Evolutionary conservation across 2,329 filamentous ascomycete genomes (phyloP).

Genomic region (Pseudogymnoascus verrucosus): DNA sequence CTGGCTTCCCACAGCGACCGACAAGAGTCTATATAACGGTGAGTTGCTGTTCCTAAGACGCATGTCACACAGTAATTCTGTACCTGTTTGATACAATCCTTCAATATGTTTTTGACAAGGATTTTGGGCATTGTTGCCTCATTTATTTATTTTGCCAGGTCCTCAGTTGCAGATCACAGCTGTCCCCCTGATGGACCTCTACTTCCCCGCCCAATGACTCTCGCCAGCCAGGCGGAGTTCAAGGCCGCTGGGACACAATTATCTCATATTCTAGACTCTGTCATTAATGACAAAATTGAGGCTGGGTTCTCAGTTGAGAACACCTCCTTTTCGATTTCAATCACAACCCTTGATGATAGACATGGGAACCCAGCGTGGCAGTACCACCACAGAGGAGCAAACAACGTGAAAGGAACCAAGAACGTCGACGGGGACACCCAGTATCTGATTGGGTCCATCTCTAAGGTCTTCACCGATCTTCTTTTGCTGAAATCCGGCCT

Average conservation of each 20-base stretch:
- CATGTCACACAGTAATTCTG: not conserved
- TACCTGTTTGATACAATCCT: not conserved
- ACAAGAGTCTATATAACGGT: not conserved
- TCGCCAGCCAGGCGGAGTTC: not conserved
- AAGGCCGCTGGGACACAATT: not conserved
- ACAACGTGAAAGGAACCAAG: slow-evolving; percentile 26
- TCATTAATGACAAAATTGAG: not conserved
- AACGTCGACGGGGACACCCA: slow-evolving; percentile 23
- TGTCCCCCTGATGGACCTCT: not conserved
- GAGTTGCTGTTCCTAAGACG: not conserved
- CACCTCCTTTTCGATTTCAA: not conserved
- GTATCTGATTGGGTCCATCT: slow-evolving; percentile 34
- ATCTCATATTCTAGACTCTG: not conserved
- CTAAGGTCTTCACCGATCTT: slow-evolving; percentile 36
- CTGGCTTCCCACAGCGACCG: not conserved
- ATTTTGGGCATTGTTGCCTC: not conserved
- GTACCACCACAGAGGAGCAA: slow-evolving; percentile 35
- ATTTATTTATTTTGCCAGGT: not conserved
- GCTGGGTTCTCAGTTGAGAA: not conserved
- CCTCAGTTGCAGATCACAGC: not conserved
- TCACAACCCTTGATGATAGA: not conserved
- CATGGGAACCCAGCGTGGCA: not conserved
- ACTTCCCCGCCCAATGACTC: not conserved
- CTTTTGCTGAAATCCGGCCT: slow-evolving; percentile 26
- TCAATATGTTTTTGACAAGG: not conserved